Base-by-base conservation (phyloP, 1,284 basidiomycete species). In the Cryptococcus sp. region DNA sequence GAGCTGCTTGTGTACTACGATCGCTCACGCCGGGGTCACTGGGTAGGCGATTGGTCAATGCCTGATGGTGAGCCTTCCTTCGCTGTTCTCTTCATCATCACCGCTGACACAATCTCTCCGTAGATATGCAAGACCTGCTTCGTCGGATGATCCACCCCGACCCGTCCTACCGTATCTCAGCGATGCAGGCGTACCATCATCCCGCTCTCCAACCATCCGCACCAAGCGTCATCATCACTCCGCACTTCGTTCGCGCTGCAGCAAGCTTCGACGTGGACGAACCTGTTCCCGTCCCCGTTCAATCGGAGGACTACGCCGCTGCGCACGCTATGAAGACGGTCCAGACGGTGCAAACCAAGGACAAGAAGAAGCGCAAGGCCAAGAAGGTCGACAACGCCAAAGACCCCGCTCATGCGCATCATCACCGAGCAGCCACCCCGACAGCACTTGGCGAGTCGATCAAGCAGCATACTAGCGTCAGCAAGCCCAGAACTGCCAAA, bases 1-100 rank as follows among this genome's bases (percentile, higher is more conserved):
- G 88, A 90, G 64, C 79, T 93, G 20, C 86, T 91, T 71, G 83
- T 83, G 54, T 96, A 97, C 74, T 93, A 90, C 86, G 78, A 84
- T 56, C 84, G 91, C 15, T 91, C 92, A 0, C 78, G 88, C 50
- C 83, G 84, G 3, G 92, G 92, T 13, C 85, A 86, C 68, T 95
- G 93, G 90, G 82, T 91, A n/a, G 92, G 81, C 27, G 63, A 78
- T 35, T 93, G 86, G 84, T 82, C 83, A 53, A 87, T 93, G 81
- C 87, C 88, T 2, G 81, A 82, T 54, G 78, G 81, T 78, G 50
- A 64, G 73, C 64, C 17, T 10, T 11, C 17, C 3, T 15, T 41
- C 22, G 8, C 47, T 19, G 20, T n/a, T 17, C 47, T 25, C 3
- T 3, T 3, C 17, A 48, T 17, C 19, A 42, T 38, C 23, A 22